A percentile compares a stretch with the other conserved stretches of the same genome.
Conservation (phyloP, 345 rosid species). For the Schrenkiella parvula region DNA sequence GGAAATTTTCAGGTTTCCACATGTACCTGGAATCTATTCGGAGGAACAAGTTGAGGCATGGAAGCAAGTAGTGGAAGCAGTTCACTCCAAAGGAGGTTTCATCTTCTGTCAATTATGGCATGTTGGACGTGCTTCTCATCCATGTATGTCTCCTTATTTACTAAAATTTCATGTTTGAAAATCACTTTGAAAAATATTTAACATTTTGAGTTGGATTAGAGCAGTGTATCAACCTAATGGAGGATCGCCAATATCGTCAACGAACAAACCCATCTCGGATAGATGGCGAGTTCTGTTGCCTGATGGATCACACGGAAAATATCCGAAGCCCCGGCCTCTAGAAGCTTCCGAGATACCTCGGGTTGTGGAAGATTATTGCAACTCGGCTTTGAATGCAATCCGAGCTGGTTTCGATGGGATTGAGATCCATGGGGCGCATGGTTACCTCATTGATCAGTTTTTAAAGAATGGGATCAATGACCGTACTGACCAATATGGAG, state of each 20-base stretch:
- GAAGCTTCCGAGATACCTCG: slow-evolving; percentile 45
- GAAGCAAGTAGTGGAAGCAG: slow-evolving; percentile 71
- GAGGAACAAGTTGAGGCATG: slow-evolving; percentile 84
- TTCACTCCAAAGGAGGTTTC: slow-evolving; percentile 72
- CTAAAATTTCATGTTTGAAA: not conserved
- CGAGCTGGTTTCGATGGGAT: slow-evolving; percentile 89
- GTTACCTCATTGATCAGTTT: slow-evolving; percentile 85
- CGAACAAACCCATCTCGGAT: slow-evolving; percentile 48
- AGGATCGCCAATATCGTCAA: slow-evolving; percentile 70
- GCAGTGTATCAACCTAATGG: slow-evolving; percentile 76
- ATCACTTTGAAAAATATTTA: not conserved
- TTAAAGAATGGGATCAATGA: slow-evolving; percentile 78
- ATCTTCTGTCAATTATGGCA: slow-evolving; percentile 93
- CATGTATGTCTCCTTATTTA: slow-evolving; percentile 28
- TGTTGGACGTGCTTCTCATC: slow-evolving; percentile 87
- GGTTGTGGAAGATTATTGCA: slow-evolving; percentile 55
- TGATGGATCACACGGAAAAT: slow-evolving; percentile 48
- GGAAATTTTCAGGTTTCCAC: slow-evolving; percentile 56
- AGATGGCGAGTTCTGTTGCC: slow-evolving; percentile 71
- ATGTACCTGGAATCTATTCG: slow-evolving; percentile 77
- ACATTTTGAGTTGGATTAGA: not conserved
- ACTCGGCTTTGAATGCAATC: slow-evolving; percentile 62
- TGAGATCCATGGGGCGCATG: slow-evolving; percentile 89
- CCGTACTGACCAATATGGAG: slow-evolving; percentile 75
- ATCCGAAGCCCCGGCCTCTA: slow-evolving; percentile 48